phyloP scores from a whole-genome alignment of 179 eudicot species.

The Dionaea muscipula region DNA sequence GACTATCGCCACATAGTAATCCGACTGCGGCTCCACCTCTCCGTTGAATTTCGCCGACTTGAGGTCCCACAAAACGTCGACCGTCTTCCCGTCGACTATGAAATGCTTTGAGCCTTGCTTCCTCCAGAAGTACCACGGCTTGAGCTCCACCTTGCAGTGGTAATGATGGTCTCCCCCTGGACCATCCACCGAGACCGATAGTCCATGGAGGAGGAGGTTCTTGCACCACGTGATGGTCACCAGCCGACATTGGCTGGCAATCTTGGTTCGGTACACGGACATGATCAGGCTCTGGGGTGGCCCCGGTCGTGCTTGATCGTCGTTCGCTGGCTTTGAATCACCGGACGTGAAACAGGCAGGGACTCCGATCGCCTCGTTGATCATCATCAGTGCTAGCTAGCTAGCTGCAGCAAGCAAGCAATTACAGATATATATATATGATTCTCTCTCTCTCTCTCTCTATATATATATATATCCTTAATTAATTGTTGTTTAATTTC shows the following conservation, averaged over 20 bases:
- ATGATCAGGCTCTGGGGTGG: conserved; percentile 65
- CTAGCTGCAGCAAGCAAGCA: too few relatives aligned
- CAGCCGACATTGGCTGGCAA: conserved; percentile 43
- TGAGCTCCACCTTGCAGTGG: conserved; percentile 72
- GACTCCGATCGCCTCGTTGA: conserved; percentile 47
- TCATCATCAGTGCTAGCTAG: conserved; percentile 12
- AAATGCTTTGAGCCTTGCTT: conserved; percentile 72
- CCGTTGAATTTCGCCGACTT: conserved; percentile 65
- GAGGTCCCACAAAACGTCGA: conserved; percentile 70
- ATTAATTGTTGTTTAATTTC: too few relatives aligned
- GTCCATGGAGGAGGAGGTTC: conserved; percentile 66
- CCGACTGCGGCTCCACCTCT: conserved; percentile 72
- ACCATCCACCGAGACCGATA: conserved; percentile 64
- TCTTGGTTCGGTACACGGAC: conserved; percentile 54
- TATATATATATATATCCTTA: too few relatives aligned
- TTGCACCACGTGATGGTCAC: conserved; percentile 87
- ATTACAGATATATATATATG: too few relatives aligned
- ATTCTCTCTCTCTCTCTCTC: too few relatives aligned
- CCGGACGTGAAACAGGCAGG: conserved; percentile 52
- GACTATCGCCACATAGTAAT: conserved; percentile 73
- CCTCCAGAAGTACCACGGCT: conserved; percentile 89
- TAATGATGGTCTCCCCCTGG: conserved; percentile 33
- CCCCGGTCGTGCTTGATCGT: conserved; percentile 10
- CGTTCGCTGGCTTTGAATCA: conserved; percentile 21
- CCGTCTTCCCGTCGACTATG: conserved; percentile 35